phyloP scores from a whole-genome alignment of 371 early-diverging fungal species.

The Haplosporangium sp. region DNA sequence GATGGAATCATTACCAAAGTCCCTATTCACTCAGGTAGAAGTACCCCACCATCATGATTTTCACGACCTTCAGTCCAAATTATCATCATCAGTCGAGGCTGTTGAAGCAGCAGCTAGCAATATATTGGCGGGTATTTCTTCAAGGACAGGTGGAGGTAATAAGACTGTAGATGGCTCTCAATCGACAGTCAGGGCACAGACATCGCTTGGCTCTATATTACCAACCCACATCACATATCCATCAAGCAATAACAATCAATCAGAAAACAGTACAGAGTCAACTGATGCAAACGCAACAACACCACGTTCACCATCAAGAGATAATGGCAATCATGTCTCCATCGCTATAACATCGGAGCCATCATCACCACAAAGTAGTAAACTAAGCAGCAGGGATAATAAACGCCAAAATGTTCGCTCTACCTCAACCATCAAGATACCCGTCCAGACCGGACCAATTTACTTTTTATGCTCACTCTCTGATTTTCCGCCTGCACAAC shows the following conservation, averaged over 20 bases:
- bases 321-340: conserved; percentile 5
- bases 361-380: background rate
- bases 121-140: conserved; percentile 38
- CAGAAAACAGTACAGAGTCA: background rate
- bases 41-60: conserved; percentile 22
- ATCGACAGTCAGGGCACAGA: conserved; percentile 17
- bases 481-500: conserved; percentile 33
- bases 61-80: conserved; percentile 22
- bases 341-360: conserved; percentile 22
- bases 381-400: conserved; percentile 5
- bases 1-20: conserved; percentile 51
- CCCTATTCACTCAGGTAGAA: conserved; percentile 39
- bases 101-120: conserved; percentile 47
- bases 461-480: conserved; percentile 52
- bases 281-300: background rate
- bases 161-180: conserved; percentile 12
- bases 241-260: background rate
- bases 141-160: conserved; percentile 13
- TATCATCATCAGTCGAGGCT: conserved; percentile 42
- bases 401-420: background rate
- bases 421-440: conserved; percentile 37
- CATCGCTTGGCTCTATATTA: conserved; percentile 35
- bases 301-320: background rate
- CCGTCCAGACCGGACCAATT: conserved; percentile 56
- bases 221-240: conserved; percentile 37